phyloP scores from a whole-genome alignment of 192 early-diverging fungal species.

The Tieghemiomyces parasiticus region DNA sequence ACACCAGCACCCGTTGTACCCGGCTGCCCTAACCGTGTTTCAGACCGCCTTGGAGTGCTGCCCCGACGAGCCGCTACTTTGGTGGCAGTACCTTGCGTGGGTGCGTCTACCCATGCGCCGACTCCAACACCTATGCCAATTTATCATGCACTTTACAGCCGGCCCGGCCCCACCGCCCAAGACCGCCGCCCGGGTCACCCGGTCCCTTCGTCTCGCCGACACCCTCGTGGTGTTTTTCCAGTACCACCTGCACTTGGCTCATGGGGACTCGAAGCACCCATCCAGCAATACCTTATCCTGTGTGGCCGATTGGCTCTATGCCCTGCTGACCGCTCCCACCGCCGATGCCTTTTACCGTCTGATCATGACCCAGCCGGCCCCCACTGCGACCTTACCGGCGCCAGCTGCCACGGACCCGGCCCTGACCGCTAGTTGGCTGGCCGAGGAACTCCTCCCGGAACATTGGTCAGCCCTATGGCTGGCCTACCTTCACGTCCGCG shows the following conservation, averaged over 20 bases:
- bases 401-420: not conserved
- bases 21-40: not conserved
- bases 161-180: not conserved
- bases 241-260: not conserved
- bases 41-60: not conserved
- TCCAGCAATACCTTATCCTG: not conserved
- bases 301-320: not conserved
- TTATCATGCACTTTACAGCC: not conserved
- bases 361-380: not conserved
- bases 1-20: not conserved
- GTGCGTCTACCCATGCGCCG: not conserved
- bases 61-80: not conserved
- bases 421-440: too few species aligned
- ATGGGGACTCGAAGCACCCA: too few species aligned
- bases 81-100: constrained; percentile 6
- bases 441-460: too few species aligned
- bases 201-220: not conserved
- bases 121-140: not conserved
- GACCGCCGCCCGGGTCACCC: not conserved
- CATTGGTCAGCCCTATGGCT: not conserved
- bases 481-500: not conserved
- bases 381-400: not conserved
- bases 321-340: not conserved
- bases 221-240: not conserved
- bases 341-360: not conserved